Conservation (phyloP, 164 flowering plant species). For the Brasenia schreberi region DNA sequence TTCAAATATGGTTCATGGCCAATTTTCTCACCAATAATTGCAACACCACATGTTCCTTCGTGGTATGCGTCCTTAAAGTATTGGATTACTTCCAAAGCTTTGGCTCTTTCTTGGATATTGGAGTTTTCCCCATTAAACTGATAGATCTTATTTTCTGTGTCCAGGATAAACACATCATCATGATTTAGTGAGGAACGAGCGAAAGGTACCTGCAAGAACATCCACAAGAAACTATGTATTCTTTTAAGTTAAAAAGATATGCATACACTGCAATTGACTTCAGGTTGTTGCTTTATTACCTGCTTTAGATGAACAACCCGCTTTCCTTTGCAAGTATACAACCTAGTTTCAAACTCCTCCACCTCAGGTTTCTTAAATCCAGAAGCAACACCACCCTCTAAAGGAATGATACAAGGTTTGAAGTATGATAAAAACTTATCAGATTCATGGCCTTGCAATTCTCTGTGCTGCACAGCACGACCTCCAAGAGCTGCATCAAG, state of each 20-base stretch:
- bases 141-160: constrained; percentile 75
- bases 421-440: constrained; percentile 97
- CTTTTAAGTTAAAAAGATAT: background rate
- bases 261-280: background rate
- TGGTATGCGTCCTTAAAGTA: constrained; percentile 87
- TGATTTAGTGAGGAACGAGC: constrained; percentile 90
- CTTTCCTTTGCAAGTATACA: constrained; percentile 83
- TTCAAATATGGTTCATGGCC: background rate
- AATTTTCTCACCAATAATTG: constrained; percentile 67
- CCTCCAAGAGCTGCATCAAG: constrained; percentile 97
- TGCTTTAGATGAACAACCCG: constrained; percentile 85
- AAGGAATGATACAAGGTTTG: constrained; percentile 90
- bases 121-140: constrained; percentile 99
- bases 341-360: constrained; percentile 82
- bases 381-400: constrained; percentile 99
- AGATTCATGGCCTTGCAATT: constrained; percentile 94
- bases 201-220: constrained; percentile 73
- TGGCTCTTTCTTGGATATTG: constrained; percentile 96
- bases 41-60: constrained; percentile 85
- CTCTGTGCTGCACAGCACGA: constrained; percentile 96
- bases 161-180: constrained; percentile 97
- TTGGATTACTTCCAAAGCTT: constrained; percentile 96
- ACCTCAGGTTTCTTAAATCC: constrained; percentile 79
- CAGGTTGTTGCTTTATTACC: constrained; percentile 20
- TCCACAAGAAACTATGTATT: background rate